Evolutionary conservation across 306 rosid species (phyloP), one percentile per base, ranked within the genome.

Genomic region (Fagus crenata): DNA sequence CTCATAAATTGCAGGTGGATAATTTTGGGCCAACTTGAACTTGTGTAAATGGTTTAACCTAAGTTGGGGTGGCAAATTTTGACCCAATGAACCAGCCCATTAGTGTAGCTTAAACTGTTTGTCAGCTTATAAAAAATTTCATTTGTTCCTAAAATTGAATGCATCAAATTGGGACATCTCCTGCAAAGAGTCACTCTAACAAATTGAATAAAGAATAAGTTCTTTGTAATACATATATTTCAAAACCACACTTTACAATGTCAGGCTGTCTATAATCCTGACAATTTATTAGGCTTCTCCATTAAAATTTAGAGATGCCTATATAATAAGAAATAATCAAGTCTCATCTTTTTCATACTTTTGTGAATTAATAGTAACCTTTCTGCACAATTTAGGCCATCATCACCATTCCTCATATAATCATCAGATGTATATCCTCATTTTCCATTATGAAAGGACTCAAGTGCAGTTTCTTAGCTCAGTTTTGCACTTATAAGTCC

Each of bases 401-500:
- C 40, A 61, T 61, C 40, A 33, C 12, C 40, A 61, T 59, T 31
- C 37, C 35, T 31, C 65, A 3, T 9, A 40, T 67, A 63, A 72
- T 76, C 75, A 49, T 55, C 46, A 74, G 5, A 35, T 70, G 56
- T 22, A 56, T 58, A 58, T 28, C 14, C 41, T 60, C 63, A 3
- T 22, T 22, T 22, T 22, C 63, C 35, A 3, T 22, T 7, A 22
- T 22, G 14, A 5, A 56, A 11, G 13, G n/a, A 9, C 2, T 46
- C 51, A 3, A 61, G 1, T 61, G 68, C 40, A 51, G 54, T 63
- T 73, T 58, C 83, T 82, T 77, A 90, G 71, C 87, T 39, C 53
- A 83, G 41, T 79, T 78, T 81, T 75, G 89, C 92, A 54, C 73
- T 83, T 64, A 90, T 8, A 71, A 90, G 76, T 51, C 94, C 94